Evolutionary conservation across 2,329 filamentous ascomycete genomes (phyloP), one percentile per base, ranked within the genome.

Genomic region (Talaromyces funiculosus): DNA sequence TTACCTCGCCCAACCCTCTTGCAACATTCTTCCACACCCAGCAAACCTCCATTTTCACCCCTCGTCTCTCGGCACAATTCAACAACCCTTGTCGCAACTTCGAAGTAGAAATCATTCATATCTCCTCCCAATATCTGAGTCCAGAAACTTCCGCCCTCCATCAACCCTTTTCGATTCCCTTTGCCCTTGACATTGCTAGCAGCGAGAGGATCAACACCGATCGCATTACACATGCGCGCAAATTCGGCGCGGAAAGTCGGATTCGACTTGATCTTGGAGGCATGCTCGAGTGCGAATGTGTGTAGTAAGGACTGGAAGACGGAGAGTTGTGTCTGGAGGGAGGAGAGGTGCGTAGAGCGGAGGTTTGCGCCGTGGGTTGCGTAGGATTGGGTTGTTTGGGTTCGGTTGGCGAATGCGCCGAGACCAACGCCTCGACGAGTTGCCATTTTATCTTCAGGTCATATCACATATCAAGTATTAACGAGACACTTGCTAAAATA

Each of bases 41-140:
- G 90, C 68, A 99, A 80, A 0, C 94, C 94, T 6, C 94, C 94
- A 72, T 99, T 99, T 76, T 97, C 93, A 3, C 84, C 85, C 57
- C 94, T 82, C 47, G 92, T 97, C 57, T 88, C 86, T 5, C 91
- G 83, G 72, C 94, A 99, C 7, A 97, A 86, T 75, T 97, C 93
- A 5, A 99, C 94, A 0, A 97, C 90, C 54, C 90, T 84, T n/a
- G 97, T 93, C 1, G 92, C 94, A 49, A 99, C 85, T 79, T 96
- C 93, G 75, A 97, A 97, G 78, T 97, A 99, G 72, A 99, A 99
- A 75, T 99, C 94, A 72, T 97, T 96, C 67, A 99, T 92, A 68
- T 87, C 92, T 62, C 89, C 86, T 31, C 94, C 94, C 20, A 97
- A 82, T 64, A 97, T 85, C 78, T 97, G 92, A 8, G 91, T 89